A percentile compares a stretch with the other conserved stretches of the same genome.
Conservation (phyloP, 1,139 yeast genomes). For the Eremothecium sinecaudum region DNA sequence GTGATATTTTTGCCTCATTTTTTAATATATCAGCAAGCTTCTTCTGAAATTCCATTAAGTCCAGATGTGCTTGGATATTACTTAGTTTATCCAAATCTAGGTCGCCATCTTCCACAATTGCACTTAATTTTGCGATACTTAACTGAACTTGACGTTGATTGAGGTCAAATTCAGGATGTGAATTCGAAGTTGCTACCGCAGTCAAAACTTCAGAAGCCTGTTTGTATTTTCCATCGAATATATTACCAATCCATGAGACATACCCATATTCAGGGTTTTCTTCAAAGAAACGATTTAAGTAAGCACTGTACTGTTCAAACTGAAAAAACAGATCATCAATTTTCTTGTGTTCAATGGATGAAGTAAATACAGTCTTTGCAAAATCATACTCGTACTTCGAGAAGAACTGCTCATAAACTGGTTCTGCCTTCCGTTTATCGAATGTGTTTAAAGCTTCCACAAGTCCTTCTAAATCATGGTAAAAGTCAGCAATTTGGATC, state of each 20-base stretch:
- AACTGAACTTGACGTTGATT: constrained; percentile 43
- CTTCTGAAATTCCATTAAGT: constrained; percentile 41
- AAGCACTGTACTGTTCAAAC: constrained; percentile 46
- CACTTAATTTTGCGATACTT: constrained; percentile 59
- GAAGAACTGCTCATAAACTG: constrained; percentile 45
- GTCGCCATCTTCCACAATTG: constrained; percentile 26
- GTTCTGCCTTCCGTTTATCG: constrained; percentile 37
- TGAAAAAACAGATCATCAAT: constrained; percentile 46
- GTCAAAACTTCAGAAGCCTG: constrained; percentile 46
- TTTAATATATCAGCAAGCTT: constrained; percentile 34
- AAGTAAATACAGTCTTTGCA: constrained; percentile 56
- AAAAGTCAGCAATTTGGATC: constrained; percentile 54
- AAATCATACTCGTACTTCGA: constrained; percentile 57
- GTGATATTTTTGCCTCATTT: constrained; percentile 15
- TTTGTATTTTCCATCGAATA: constrained; percentile 42
- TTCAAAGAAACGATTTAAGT: constrained; percentile 45
- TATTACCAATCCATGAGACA: constrained; percentile 67
- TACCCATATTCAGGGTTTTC: constrained; percentile 42
- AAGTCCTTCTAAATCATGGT: constrained; percentile 55
- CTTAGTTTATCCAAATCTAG: constrained; percentile 29
- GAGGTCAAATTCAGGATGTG: constrained; percentile 38
- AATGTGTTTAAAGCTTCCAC: constrained; percentile 50
- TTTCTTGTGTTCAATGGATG: constrained; percentile 47
- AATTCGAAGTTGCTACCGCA: constrained; percentile 27
- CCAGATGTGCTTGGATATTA: constrained; percentile 42